These are phyloP conservation scores for Trypanosoma rangeli DNA, from an alignment of 208 protist genomes.

Conservation along the genomic window DNA sequence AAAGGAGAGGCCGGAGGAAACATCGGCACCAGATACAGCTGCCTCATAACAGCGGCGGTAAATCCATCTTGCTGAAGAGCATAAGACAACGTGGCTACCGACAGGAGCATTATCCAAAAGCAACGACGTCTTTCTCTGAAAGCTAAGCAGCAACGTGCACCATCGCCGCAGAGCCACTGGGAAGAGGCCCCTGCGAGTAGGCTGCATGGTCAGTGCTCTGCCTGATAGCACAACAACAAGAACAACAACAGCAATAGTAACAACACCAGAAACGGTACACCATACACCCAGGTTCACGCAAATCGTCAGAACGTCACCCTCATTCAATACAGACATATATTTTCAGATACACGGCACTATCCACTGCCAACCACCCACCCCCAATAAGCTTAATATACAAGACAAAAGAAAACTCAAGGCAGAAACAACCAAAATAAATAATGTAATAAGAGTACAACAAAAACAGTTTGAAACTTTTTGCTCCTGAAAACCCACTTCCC, in stretches of 20 bases:
- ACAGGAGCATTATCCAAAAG: not conserved
- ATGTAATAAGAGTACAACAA: not conserved
- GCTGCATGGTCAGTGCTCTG: conserved; percentile 4
- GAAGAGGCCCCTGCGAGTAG: not conserved
- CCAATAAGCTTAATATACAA: not conserved
- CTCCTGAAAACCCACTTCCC: not conserved
- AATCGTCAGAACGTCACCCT: not conserved
- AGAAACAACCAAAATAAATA: not conserved
- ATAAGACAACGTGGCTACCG: conserved; percentile 1
- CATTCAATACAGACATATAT: not conserved
- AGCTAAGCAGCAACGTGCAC: not conserved
- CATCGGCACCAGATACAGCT: not conserved
- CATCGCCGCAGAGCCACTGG: not conserved
- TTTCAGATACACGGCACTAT: not conserved
- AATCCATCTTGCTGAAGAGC: conserved; percentile 3
- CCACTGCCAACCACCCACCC: not conserved
- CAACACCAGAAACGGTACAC: not conserved
- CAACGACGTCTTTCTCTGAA: not conserved
- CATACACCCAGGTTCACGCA: not conserved
- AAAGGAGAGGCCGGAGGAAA: conserved; percentile 12
- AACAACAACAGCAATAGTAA: conserved; percentile 10
- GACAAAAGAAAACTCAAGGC: not conserved
- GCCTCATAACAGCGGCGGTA: not conserved
- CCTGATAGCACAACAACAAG: not conserved
- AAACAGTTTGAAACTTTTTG: not conserved